Base-by-base conservation (phyloP, 768 basidiomycete genomes). In the Clitopilus passeckerianus region DNA sequence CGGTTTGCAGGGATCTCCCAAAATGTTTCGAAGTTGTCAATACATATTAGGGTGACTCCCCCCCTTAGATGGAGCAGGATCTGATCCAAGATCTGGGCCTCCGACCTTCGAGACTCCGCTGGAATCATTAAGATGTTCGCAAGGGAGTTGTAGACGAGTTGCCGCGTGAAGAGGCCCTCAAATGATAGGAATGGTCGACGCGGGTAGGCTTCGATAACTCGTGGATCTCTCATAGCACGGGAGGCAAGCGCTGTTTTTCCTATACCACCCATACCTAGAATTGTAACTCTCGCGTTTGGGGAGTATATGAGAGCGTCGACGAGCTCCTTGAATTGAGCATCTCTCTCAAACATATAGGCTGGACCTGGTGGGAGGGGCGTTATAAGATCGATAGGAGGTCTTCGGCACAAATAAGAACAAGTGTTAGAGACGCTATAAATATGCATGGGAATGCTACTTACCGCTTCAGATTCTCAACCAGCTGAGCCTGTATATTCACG, bases 191-290 rank as follows among this genome's bases (percentile, higher is more conserved):
- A 50, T 3, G 1, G 12, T 4, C 5, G 20, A 3, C 5, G 2
- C 2, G 37, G 57, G n/a, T 56, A 58, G 15, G 20, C 7, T 20
- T 50, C 22, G n/a, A 27, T 33, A 1, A 58, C 53, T 24, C 6
- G 12, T 22, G 20, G 30, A 5, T 58, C 27, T 30, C 58, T 41
- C 6, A 61, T 30, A 9, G 34, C 43, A 14, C 30, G 16, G n/a
- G 55, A 41, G 5, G 60, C 57, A 9, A 61, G 43, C 20, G 57
- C 34, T 9, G 57, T 61, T 43, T 61, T 61, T 15, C 60, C 60
- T 8, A 60, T 57, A 20, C 57, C 57, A 37, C 60, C 53, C 46
- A 41, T 41, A 5, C 37, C 37, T 2, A 41, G 37, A 12, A 41
- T n/a, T 41, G 37, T 9, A 41, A 41, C 10, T 41, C n/a, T 14